A percentile compares a stretch with the other conserved stretches of the same genome.
These are phyloP conservation scores for Mycosarcoma maydis DNA, from an alignment of 1,284 basidiomycete species.

Conservation along the genomic window DNA sequence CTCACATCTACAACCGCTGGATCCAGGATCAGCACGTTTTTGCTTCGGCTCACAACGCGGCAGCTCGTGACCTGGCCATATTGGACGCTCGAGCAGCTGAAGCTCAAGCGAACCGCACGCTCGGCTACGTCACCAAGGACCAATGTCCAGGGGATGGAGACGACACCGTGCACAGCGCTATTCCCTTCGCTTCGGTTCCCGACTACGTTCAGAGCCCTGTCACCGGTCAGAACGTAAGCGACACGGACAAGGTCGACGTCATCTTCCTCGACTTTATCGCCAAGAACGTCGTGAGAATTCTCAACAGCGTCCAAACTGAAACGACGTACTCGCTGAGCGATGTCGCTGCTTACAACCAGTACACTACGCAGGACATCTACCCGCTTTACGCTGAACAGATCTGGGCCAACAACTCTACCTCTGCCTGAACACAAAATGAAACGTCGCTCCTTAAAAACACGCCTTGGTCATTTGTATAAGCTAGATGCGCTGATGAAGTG, in stretches of 20 bases:
- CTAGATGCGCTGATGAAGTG: too few species aligned
- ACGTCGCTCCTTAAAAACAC: not conserved
- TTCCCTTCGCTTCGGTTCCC: slow-evolving; percentile 48
- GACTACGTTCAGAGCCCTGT: slow-evolving; percentile 56
- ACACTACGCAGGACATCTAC: slow-evolving; percentile 63
- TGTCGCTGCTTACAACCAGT: slow-evolving; percentile 47
- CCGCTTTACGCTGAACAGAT: slow-evolving; percentile 52
- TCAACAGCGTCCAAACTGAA: slow-evolving; percentile 30
- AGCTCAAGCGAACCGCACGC: slow-evolving; percentile 22
- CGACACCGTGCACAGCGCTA: slow-evolving; percentile 54
- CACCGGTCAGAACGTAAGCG: slow-evolving; percentile 6
- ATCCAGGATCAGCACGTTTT: slow-evolving; percentile 20
- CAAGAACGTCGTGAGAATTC: slow-evolving; percentile 32
- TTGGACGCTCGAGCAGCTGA: slow-evolving; percentile 23
- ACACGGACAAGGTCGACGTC: slow-evolving; percentile 38
- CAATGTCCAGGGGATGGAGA: slow-evolving; percentile 50
- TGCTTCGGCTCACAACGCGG: not conserved
- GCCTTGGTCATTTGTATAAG: not conserved
- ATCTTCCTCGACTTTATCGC: slow-evolving; percentile 56
- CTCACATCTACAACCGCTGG: slow-evolving; percentile 49
- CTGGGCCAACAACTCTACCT: slow-evolving; percentile 35
- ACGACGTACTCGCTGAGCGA: slow-evolving; percentile 42
- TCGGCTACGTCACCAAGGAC: slow-evolving; percentile 64
- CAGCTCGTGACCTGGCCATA: slow-evolving; percentile 18
- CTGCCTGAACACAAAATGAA: too few species aligned